Conservation (phyloP, 2,329 filamentous ascomycete species). For the Microcyclosporella mali region DNA sequence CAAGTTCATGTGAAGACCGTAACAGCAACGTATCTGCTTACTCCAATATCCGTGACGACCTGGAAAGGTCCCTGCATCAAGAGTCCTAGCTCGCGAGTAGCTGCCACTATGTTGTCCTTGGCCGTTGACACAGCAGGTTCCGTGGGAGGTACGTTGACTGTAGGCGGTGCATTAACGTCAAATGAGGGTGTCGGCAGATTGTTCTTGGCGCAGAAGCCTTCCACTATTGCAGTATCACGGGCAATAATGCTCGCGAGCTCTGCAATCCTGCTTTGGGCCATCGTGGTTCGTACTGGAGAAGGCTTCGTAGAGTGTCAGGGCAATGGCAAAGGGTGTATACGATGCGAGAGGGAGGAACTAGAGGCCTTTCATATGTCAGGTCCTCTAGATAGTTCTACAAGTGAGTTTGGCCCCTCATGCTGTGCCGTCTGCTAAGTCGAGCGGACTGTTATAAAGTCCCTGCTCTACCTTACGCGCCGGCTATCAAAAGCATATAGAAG, state of each 20-base stretch:
- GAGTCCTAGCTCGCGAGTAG: conserved; percentile 3
- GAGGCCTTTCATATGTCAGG: no score
- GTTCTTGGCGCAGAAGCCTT: background rate
- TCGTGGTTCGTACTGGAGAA: background rate
- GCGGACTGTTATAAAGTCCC: no score
- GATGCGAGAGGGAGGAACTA: no score
- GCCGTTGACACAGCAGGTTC: background rate
- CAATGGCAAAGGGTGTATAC: no score
- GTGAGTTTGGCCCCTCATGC: no score
- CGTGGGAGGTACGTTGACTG: conserved; percentile 1
- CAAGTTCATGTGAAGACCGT: background rate
- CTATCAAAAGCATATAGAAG: no score
- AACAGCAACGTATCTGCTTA: conserved; percentile 1
- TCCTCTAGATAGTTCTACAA: no score
- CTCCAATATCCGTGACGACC: background rate
- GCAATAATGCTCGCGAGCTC: background rate
- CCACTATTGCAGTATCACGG: background rate
- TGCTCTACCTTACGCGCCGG: no score
- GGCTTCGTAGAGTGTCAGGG: no score
- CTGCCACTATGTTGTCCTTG: background rate
- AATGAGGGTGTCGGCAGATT: background rate
- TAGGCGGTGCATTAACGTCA: background rate
- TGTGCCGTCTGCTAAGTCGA: no score
- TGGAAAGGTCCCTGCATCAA: conserved; percentile 3
- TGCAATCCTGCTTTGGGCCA: background rate